Evolutionary conservation across 495 filamentous ascomycete species (phyloP).

Genomic region (Collariella sp.): DNA sequence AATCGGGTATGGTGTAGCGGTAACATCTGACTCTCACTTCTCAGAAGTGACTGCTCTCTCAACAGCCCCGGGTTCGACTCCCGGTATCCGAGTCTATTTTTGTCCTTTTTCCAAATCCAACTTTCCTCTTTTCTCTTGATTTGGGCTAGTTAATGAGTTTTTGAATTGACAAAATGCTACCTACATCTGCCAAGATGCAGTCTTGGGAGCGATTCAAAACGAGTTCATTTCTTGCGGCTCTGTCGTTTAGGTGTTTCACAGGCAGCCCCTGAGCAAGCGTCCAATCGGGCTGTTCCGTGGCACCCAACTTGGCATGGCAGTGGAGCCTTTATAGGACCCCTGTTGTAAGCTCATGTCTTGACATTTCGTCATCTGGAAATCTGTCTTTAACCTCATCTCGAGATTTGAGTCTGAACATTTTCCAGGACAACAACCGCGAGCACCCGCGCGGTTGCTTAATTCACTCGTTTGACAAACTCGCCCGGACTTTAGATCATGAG

Average conservation of each 20-base stretch:
- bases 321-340: background rate
- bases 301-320: background rate
- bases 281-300: constrained; percentile 6
- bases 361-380: constrained; percentile 13
- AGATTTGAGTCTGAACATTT: background rate
- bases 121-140: background rate
- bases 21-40: constrained; percentile 17
- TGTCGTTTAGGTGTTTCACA: too few species aligned
- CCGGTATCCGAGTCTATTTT: constrained; percentile 14
- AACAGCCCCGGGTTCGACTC: constrained; percentile 15
- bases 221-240: too few species aligned
- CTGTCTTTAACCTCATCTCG: constrained; percentile 2
- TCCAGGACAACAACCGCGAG: background rate
- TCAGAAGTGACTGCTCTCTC: constrained; percentile 12
- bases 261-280: background rate
- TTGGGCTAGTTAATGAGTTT: background rate
- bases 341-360: background rate
- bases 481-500: background rate
- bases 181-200: too few species aligned
- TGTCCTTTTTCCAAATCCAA: background rate
- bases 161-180: background rate
- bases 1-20: constrained; percentile 17
- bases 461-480: too few species aligned
- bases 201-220: too few species aligned
- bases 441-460: background rate